Conservation (phyloP, 1,139 yeast genomes). For the Geotrichum bryndzae region DNA sequence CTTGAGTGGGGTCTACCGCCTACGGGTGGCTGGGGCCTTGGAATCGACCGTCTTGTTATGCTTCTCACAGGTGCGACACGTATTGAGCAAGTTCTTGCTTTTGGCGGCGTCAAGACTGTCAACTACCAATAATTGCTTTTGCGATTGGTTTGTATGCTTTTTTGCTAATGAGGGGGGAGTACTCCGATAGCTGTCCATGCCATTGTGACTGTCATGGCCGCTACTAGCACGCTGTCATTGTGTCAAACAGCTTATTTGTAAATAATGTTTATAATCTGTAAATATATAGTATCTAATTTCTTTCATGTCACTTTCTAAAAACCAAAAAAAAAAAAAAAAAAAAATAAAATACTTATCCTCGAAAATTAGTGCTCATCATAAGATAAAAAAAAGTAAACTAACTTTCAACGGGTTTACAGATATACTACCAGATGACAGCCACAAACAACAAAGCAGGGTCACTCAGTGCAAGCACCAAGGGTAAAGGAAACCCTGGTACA, state of each 20-base stretch:
- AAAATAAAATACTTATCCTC: background rate
- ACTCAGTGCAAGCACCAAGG: no score
- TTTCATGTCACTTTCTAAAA: background rate
- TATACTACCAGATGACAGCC: no score
- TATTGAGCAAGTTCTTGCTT: slow-evolving; percentile 74
- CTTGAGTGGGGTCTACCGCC: slow-evolving; percentile 96
- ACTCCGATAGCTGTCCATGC: background rate
- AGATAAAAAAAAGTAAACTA: no score
- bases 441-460: no score
- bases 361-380: background rate
- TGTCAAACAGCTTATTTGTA: background rate
- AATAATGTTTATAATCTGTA: background rate
- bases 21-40: slow-evolving; percentile 97
- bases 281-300: background rate
- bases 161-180: background rate
- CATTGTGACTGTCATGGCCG: no score
- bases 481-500: no score
- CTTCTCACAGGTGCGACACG: slow-evolving; percentile 55
- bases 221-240: no score
- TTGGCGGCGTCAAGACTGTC: slow-evolving; percentile 77
- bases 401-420: no score
- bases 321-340: background rate
- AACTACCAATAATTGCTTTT: slow-evolving; percentile 25
- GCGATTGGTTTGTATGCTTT: background rate
- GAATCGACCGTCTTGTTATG: slow-evolving; percentile 86